These are phyloP conservation scores for Botrytis byssoidea DNA, from an alignment of 2,329 filamentous ascomycete genomes.

Conservation along the genomic window DNA sequence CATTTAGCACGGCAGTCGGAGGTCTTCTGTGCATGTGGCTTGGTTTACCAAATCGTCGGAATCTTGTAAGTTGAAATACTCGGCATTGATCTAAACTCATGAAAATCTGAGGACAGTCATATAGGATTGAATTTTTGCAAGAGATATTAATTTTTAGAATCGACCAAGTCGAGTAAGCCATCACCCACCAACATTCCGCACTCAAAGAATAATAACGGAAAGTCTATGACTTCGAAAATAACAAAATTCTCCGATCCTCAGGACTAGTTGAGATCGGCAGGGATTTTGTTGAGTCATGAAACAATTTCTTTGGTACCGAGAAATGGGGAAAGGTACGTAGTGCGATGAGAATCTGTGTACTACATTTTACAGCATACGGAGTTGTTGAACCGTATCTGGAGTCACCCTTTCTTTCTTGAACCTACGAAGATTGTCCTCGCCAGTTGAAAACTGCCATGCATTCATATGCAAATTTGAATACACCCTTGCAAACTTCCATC, in stretches of 20 bases:
- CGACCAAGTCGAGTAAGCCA: neutral
- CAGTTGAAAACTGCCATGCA: neutral
- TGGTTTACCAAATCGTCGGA: neutral
- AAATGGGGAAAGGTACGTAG: neutral
- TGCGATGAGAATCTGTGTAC: neutral
- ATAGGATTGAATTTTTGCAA: neutral
- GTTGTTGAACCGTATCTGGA: neutral
- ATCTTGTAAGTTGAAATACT: neutral
- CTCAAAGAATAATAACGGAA: neutral
- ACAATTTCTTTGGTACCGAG: neutral
- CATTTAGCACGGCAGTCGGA: neutral
- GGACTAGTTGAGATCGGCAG: neutral
- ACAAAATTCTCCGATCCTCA: neutral
- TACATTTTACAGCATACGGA: neutral
- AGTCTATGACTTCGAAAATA: neutral
- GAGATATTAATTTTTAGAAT: neutral
- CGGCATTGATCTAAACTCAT: neutral
- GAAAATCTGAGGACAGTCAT: neutral
- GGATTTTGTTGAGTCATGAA: neutral
- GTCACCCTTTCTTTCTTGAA: neutral
- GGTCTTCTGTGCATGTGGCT: neutral
- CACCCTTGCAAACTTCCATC: neutral
- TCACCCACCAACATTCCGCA: neutral
- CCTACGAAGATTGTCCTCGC: constrained; percentile 1
- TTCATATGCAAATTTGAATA: neutral